phyloP scores from a whole-genome alignment of 2,329 filamentous ascomycete species.

The Diaporthe ampelina region DNA sequence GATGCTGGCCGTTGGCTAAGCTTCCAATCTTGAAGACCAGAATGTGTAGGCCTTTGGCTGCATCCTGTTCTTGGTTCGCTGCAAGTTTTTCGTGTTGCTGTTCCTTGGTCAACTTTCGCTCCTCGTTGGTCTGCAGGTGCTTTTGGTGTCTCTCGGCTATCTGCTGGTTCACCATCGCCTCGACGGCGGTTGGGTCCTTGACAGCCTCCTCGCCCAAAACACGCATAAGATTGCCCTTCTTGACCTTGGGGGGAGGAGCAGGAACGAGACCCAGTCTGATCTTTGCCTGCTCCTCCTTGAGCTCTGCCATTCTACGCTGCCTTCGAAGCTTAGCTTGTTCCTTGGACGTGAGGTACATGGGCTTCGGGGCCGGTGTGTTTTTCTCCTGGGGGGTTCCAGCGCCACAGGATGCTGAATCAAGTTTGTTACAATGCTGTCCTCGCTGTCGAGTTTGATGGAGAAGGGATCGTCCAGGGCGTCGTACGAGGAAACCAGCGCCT shows the following conservation, averaged over 20 bases:
- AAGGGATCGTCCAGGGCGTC: conserved; percentile 74
- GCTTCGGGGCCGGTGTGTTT: conserved; percentile 82
- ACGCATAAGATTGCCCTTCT: conserved; percentile 97
- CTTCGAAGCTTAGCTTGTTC: conserved; percentile 93
- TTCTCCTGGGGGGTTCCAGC: conserved; percentile 94
- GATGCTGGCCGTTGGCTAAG: conserved; percentile 91
- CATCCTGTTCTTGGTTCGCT: conserved; percentile 87
- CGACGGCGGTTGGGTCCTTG: conserved; percentile 96
- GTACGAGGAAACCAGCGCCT: conserved; percentile 86
- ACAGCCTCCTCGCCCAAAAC: conserved; percentile 92
- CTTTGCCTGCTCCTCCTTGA: conserved; percentile 97
- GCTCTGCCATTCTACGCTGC: conserved; percentile 89
- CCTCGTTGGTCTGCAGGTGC: conserved; percentile 85
- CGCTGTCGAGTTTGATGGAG: conserved; percentile 79
- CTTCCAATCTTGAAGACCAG: conserved; percentile 91
- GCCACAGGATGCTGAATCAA: conserved; percentile 95
- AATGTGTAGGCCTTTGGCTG: conserved; percentile 85
- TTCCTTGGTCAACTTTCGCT: conserved; percentile 90
- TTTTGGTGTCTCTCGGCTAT: conserved; percentile 87
- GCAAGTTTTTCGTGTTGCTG: conserved; percentile 87
- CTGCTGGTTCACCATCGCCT: conserved; percentile 92
- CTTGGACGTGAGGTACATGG: conserved; percentile 91
- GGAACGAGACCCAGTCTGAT: conserved; percentile 91
- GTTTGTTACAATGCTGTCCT: conserved; percentile 89
- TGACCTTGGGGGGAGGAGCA: conserved; percentile 94